A percentile compares a stretch with the other conserved stretches of the same genome.
Evolutionary conservation across 768 basidiomycete genomes (phyloP).

Genomic region (Mycena olivaceomarginata): DNA sequence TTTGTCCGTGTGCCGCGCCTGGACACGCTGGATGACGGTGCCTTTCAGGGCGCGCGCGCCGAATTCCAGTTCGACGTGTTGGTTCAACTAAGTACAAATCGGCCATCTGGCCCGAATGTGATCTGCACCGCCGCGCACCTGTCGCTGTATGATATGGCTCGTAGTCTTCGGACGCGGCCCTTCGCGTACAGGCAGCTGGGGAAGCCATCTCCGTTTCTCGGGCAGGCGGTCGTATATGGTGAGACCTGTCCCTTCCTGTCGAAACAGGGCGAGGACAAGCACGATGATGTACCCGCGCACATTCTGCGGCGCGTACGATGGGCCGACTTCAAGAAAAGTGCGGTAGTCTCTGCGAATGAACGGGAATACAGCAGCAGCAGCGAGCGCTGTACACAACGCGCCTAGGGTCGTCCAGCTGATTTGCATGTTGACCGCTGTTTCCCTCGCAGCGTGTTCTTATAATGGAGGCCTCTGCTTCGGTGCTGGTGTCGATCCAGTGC

Average conservation of each 20-base stretch:
- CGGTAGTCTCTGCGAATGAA: slow-evolving; percentile 37
- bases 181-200: slow-evolving; percentile 26
- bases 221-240: slow-evolving; percentile 38
- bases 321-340: slow-evolving; percentile 31
- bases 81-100: slow-evolving; percentile 17
- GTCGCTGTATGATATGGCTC: slow-evolving; percentile 40
- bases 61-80: slow-evolving; percentile 28
- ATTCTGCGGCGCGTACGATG: slow-evolving; percentile 42
- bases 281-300: slow-evolving; percentile 40
- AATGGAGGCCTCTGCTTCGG: neutral
- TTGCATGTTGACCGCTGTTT: neutral
- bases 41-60: slow-evolving; percentile 8
- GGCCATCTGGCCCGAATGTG: neutral
- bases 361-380: slow-evolving; percentile 31
- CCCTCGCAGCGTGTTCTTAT: neutral
- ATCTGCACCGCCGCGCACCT: slow-evolving; percentile 10
- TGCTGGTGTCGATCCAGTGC: neutral
- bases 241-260: slow-evolving; percentile 27
- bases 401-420: slow-evolving; percentile 19
- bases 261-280: slow-evolving; percentile 36
- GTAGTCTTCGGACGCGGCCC: slow-evolving; percentile 32
- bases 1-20: slow-evolving; percentile 36
- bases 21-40: slow-evolving; percentile 31
- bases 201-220: slow-evolving; percentile 38
- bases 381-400: slow-evolving; percentile 8